A percentile compares a stretch with the other conserved stretches of the same genome.
These are phyloP conservation scores for Amanita brunnescens DNA, from an alignment of 768 basidiomycete species.

Conservation along the genomic window DNA sequence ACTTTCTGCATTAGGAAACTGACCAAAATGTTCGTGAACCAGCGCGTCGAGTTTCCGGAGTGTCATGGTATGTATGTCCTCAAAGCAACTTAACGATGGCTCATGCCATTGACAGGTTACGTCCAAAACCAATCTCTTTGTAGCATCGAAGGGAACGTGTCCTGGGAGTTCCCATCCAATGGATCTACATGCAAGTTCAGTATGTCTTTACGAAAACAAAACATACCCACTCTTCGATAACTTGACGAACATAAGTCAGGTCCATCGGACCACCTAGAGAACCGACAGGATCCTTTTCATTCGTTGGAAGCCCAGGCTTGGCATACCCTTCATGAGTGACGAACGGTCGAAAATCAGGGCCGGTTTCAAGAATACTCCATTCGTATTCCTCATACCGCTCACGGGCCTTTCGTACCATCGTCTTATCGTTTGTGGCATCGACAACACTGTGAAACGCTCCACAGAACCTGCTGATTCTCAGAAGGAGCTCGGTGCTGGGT, in stretches of 20 bases:
- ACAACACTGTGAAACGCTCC: constrained; percentile 20
- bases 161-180: constrained; percentile 35
- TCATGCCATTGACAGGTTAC: constrained; percentile 27
- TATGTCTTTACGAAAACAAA: background rate
- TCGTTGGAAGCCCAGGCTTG: background rate
- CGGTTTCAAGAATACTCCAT: constrained; percentile 25
- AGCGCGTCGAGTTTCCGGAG: background rate
- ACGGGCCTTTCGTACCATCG: constrained; percentile 27
- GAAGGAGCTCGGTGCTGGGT: constrained; percentile 37
- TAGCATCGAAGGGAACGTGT: constrained; percentile 33
- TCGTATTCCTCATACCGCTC: constrained; percentile 25
- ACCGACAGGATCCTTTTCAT: background rate
- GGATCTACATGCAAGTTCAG: constrained; percentile 17
- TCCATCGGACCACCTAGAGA: constrained; percentile 9
- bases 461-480: constrained; percentile 37
- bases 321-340: background rate
- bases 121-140: constrained; percentile 23
- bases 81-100: constrained; percentile 27
- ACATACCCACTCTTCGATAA: background rate
- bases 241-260: constrained; percentile 20
- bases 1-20: background rate
- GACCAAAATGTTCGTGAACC: background rate
- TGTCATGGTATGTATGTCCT: constrained; percentile 15
- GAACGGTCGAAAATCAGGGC: constrained; percentile 31
- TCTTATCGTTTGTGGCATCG: constrained; percentile 25